A percentile compares a stretch with the other conserved stretches of the same genome.
These are phyloP conservation scores for Venturia asperata DNA, from an alignment of 2,329 filamentous ascomycete genomes.

Conservation along the genomic window DNA sequence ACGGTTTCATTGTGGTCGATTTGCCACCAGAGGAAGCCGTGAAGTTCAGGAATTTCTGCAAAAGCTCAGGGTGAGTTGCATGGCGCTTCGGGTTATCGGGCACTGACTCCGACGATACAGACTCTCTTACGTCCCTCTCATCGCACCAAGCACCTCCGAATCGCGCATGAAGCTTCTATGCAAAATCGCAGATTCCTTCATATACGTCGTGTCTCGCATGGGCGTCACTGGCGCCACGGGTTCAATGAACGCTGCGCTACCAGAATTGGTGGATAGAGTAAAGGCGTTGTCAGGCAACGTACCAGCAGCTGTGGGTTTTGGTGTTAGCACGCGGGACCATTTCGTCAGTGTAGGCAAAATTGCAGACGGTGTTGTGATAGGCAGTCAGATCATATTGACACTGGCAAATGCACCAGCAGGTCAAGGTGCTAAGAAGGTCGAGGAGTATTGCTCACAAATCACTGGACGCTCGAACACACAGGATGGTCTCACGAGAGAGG, in stretches of 20 bases:
- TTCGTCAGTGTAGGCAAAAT: conserved; percentile 77
- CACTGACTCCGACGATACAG: conserved; percentile 34
- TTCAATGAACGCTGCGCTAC: conserved; percentile 71
- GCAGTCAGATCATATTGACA: conserved; percentile 85
- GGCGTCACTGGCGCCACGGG: conserved; percentile 90
- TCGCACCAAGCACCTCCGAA: conserved; percentile 88
- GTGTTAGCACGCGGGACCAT: conserved; percentile 91
- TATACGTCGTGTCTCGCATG: conserved; percentile 97
- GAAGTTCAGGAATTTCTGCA: conserved; percentile 80
- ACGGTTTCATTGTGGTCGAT: conserved; percentile 96
- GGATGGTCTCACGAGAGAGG: conserved; percentile 53
- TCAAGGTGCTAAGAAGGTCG: conserved; percentile 62
- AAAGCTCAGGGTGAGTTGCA: conserved; percentile 57
- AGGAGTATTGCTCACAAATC: conserved; percentile 77
- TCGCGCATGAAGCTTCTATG: conserved; percentile 91
- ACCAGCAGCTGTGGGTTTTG: conserved; percentile 89
- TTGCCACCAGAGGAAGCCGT: conserved; percentile 93
- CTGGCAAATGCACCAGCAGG: conserved; percentile 62
- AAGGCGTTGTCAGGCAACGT: conserved; percentile 88
- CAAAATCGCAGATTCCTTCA: conserved; percentile 95
- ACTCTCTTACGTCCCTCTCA: conserved; percentile 93
- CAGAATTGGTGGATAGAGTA: conserved; percentile 73
- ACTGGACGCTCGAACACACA: conserved; percentile 49
- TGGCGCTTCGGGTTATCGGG: neutral
- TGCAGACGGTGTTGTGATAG: conserved; percentile 92